A percentile compares a stretch with the other conserved stretches of the same genome.
phyloP scores from a whole-genome alignment of 768 basidiomycete species.

The Amanita pseudoporphyria region DNA sequence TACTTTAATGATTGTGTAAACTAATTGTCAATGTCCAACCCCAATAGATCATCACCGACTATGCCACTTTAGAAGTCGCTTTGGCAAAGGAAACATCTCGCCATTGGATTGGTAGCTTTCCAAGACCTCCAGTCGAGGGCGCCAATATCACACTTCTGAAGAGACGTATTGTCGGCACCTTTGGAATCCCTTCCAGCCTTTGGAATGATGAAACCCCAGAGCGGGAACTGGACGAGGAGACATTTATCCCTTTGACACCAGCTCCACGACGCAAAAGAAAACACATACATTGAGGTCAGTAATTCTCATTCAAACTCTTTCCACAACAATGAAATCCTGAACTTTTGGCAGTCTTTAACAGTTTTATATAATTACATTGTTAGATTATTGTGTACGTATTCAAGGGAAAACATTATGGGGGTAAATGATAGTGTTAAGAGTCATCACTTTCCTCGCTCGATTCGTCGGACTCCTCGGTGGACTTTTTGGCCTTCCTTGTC shows the following conservation, averaged over 20 bases:
- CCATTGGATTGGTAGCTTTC: background rate
- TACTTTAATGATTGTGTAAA: background rate
- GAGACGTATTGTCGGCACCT: too few relatives aligned
- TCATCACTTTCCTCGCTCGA: background rate
- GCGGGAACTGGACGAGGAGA: background rate
- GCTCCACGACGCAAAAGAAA: background rate
- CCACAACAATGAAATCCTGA: too few relatives aligned
- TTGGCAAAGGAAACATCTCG: background rate
- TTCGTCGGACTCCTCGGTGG: background rate
- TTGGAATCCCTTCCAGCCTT: background rate
- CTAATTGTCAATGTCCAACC: background rate
- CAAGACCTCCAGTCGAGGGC: background rate
- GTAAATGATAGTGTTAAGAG: too few relatives aligned
- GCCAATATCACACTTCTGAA: background rate
- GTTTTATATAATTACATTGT: too few relatives aligned
- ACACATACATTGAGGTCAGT: too few relatives aligned
- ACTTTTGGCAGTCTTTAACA: too few relatives aligned
- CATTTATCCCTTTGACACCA: background rate
- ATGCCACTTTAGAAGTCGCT: background rate
- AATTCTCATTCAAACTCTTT: background rate
- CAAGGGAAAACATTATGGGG: too few relatives aligned
- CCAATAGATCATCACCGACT: background rate
- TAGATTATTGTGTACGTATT: too few relatives aligned
- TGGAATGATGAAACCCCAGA: background rate
- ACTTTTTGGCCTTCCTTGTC: background rate